Evolutionary conservation across 192 early-diverging fungal genomes (phyloP), one percentile per base, ranked within the genome.

Genomic region (Gorgonomyces haynaldii): DNA sequence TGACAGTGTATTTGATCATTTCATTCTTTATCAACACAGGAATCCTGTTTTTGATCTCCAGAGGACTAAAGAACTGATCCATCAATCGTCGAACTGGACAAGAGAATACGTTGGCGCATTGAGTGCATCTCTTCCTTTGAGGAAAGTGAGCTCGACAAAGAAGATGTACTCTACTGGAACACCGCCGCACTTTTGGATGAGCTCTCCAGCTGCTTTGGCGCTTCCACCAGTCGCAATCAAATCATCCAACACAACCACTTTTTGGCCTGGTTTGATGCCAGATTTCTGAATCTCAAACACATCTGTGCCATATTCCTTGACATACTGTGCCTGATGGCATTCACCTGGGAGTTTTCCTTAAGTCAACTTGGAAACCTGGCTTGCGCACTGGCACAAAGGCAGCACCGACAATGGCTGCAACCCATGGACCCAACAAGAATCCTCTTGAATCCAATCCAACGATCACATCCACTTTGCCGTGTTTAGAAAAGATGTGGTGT

Each of bases 401-500:
- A 51, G 83, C 83, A 36, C 81, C 81, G 13, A 99, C 70, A 61
- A 84, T 82, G 53, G 79, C 64, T 24, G 94, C 94, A 31, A 99
- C 73, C 63, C 86, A 64, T 12, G 96, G 91, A 4, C 93, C 72
- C 25, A 98, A 81, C 35, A 98, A 72, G 71, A 98, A 98, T 10
- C 95, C 95, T 63, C 96, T 90, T 3, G 96, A 88, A 58, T 99
- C 96, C 15, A 97, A 73, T 35, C 83, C 96, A 37, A 94, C 84
- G 53, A 98, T 72, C 20, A 85, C 89, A 58, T 96, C 91, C 29
- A 90, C 69, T 56, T 81, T 81, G 24, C 61, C 61, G n/a, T n/a
- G n/a, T 9, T 68, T 72, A 24, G 79, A 77, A 47, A 54, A 64
- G 43, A 81, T 37, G 59, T 89, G 84, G 59, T 91, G 71, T 26